phyloP scores from a whole-genome alignment of 1,284 basidiomycete genomes.

The Ganoderma boninense region DNA sequence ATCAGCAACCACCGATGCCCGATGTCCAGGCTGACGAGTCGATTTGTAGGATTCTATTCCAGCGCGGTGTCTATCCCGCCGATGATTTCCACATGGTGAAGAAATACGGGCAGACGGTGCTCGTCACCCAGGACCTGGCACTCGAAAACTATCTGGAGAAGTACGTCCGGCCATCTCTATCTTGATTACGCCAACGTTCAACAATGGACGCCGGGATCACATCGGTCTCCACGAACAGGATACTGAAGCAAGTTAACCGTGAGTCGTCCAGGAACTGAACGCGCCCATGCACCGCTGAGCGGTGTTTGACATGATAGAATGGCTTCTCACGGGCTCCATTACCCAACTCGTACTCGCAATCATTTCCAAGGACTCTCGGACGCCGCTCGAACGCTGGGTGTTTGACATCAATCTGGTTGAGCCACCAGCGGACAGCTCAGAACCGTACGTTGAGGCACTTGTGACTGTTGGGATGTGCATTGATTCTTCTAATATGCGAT shows the following conservation, averaged over 20 bases:
- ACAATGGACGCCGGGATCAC: background rate
- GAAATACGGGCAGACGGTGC: conserved; percentile 96
- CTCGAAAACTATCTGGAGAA: conserved; percentile 92
- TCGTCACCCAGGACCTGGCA: conserved; percentile 93
- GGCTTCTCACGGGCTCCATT: conserved; percentile 91
- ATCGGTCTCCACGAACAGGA: conserved; percentile 53
- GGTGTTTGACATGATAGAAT: conserved; percentile 59
- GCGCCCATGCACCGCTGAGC: conserved; percentile 21
- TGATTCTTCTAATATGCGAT: background rate
- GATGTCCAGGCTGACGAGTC: conserved; percentile 1
- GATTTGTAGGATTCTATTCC: conserved; percentile 86
- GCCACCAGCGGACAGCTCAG: conserved; percentile 54
- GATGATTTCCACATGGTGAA: conserved; percentile 99
- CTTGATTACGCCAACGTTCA: conserved; percentile 6
- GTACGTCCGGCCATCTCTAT: conserved; percentile 48
- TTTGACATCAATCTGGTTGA: conserved; percentile 92
- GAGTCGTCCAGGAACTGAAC: conserved; percentile 42
- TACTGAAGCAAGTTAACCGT: conserved; percentile 92
- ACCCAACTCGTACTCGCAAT: conserved; percentile 96
- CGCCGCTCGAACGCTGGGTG: conserved; percentile 96
- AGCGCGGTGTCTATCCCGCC: conserved; percentile 95
- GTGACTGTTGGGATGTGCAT: conserved; percentile 12
- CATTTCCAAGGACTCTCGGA: conserved; percentile 92
- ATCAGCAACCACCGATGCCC: background rate
- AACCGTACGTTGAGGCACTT: conserved; percentile 53